Evolutionary conservation across 2,329 filamentous ascomycete species (phyloP).

Genomic region (Aspergillus sergii): DNA sequence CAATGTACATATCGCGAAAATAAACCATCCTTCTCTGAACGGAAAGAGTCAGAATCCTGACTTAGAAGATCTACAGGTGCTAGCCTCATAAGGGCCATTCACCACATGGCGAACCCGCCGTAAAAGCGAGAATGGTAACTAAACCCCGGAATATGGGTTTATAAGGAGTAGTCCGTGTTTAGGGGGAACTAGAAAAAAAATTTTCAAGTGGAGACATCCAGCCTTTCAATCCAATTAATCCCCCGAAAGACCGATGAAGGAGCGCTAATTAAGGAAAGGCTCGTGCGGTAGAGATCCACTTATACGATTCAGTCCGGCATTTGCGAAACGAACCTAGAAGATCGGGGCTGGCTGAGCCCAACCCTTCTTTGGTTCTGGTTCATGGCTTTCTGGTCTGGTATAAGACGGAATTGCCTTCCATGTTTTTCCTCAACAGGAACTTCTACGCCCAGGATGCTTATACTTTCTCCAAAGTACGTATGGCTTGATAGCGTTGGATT

Average conservation of each 20-base stretch:
- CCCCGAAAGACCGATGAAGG: too few relatives aligned
- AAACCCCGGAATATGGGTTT: not conserved
- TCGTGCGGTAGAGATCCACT: not conserved
- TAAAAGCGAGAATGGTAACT: too few relatives aligned
- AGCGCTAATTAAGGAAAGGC: too few relatives aligned
- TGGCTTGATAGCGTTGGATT: not conserved
- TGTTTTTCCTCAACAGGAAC: not conserved
- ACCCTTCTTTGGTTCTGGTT: too few relatives aligned
- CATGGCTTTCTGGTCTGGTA: not conserved
- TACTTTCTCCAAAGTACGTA: not conserved
- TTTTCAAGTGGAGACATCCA: not conserved
- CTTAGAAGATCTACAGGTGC: too few relatives aligned
- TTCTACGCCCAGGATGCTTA: not conserved
- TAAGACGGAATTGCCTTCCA: not conserved
- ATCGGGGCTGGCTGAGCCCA: not conserved
- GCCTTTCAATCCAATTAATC: not conserved
- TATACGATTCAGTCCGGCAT: not conserved
- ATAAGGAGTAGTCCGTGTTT: too few relatives aligned
- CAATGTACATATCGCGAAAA: not conserved
- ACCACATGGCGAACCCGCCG: too few relatives aligned
- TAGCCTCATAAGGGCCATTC: too few relatives aligned
- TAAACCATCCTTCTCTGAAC: not conserved
- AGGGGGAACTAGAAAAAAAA: not conserved
- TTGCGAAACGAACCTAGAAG: not conserved
- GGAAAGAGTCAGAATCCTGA: too few relatives aligned